Evolutionary conservation across 306 rosid species (phyloP), one percentile per base, ranked within the genome.

Genomic region (Vigna reflexopilosa): DNA sequence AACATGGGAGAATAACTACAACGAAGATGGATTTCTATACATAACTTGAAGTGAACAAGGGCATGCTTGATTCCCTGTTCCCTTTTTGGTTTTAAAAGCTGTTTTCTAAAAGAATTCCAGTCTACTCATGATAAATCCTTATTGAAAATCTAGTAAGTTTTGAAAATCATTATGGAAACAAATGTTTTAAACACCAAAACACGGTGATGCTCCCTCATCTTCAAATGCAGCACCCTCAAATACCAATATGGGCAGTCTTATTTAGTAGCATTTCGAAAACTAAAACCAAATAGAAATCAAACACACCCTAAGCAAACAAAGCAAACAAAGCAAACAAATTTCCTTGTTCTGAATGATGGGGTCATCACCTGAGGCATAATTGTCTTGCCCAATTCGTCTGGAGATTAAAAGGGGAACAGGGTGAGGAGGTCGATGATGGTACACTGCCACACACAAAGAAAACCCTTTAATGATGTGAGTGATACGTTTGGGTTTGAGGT

Each of bases 301-400:
- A 45, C 5, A 45, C 50, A 45, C 15, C 50, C 50, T 12, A 58
- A 22, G 28, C 32, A 5, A 16, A 52, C 11, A 52, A 52, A n/a
- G 3, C 5, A 24, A 56, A 67, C 5, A 17, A 71, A 2, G 19
- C 19, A 17, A 17, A 22, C 24, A 22, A 22, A 22, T 32, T 24
- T 74, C 30, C 14, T 8, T 56, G 28, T 66, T 19, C 17, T 16
- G 1, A 5, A 50, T 4, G 69, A 2, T 4, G 15, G 70, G 50
- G 48, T 0, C 70, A 28, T 84, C 17, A 92, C 98, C 97, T 83
- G 93, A 73, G 49, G 88, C 40, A 76, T 84, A 83, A 26, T 77
- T 87, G 67, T 55, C 86, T 44, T 45, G 89, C 44, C 82, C 86
- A 67, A 88, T 84, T 64, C 84, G 89, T 87, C 82, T 89, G 66